Percentiles rank a stretch among this genome's conserved stretches.
Conservation (phyloP, 2,329 filamentous ascomycete genomes). For the Sarocladium kiliense region DNA sequence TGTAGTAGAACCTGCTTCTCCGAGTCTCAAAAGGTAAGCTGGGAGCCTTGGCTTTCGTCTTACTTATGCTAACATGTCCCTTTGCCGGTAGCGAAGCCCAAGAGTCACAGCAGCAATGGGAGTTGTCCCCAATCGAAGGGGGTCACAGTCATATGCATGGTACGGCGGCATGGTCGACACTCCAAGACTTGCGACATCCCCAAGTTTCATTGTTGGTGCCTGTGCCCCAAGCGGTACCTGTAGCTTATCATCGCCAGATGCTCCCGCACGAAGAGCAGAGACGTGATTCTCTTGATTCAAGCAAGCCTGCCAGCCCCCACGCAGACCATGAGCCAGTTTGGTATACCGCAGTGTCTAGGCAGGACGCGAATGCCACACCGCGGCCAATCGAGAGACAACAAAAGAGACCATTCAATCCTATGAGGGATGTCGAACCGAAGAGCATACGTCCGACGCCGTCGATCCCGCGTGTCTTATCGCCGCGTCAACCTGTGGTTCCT, state of each 20-base stretch:
- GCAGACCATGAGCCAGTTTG: not conserved
- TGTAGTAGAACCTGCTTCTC: not conserved
- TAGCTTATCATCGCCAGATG: too few relatives aligned
- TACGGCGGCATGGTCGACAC: too few relatives aligned
- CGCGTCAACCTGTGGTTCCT: not conserved
- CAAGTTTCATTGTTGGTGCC: too few relatives aligned
- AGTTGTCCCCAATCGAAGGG: too few relatives aligned
- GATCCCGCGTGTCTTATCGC: not conserved
- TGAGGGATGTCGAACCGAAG: not conserved
- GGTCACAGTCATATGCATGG: too few relatives aligned
- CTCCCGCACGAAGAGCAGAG: not conserved
- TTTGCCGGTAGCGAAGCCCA: not conserved
- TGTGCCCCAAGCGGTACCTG: too few relatives aligned
- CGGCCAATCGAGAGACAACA: not conserved
- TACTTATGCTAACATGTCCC: not conserved
- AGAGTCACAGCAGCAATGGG: too few relatives aligned
- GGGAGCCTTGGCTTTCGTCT: not conserved
- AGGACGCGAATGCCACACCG: not conserved
- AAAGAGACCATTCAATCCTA: not conserved
- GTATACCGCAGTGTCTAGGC: not conserved
- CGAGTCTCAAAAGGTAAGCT: too few relatives aligned
- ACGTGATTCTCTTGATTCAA: not conserved
- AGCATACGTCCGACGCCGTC: not conserved
- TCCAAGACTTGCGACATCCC: too few relatives aligned
- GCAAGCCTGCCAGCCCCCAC: not conserved